Conservation (phyloP, 345 rosid genomes). For the Abelmoschus esculentus region DNA sequence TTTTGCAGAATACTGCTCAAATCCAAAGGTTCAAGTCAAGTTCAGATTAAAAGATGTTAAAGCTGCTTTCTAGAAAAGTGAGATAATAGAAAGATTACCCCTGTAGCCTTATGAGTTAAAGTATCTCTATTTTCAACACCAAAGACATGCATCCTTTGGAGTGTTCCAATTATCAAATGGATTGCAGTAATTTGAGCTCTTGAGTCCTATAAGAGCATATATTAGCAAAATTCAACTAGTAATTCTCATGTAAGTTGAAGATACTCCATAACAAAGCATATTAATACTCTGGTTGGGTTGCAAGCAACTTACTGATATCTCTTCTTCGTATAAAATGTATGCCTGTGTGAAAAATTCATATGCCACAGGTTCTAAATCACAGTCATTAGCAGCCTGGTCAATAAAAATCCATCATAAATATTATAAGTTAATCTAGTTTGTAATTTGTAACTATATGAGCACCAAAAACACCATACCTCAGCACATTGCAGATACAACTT, state of each 20-base stretch:
- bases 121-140: slow-evolving; percentile 99
- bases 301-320: slow-evolving; percentile 70
- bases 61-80: slow-evolving; percentile 1
- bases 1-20: slow-evolving; percentile 89
- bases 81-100: slow-evolving; percentile 48
- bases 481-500: slow-evolving; percentile 90
- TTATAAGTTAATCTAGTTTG: slow-evolving; percentile 6
- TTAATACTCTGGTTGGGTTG: neutral
- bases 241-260: neutral
- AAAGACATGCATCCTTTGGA: slow-evolving; percentile 96
- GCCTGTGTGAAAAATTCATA: slow-evolving; percentile 99
- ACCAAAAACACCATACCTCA: slow-evolving; percentile 46
- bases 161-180: slow-evolving; percentile 86
- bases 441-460: neutral
- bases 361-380: slow-evolving; percentile 87
- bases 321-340: slow-evolving; percentile 95
- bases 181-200: slow-evolving; percentile 90
- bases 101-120: slow-evolving; percentile 86
- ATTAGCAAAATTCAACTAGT: slow-evolving; percentile 12
- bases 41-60: slow-evolving; percentile 4
- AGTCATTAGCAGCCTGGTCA: slow-evolving; percentile 93
- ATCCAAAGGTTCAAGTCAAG: slow-evolving; percentile 16
- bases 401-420: slow-evolving; percentile 11
- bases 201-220: slow-evolving; percentile 58
- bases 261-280: neutral